Evolutionary conservation across 1,284 basidiomycete species (phyloP).

Genomic region (Heterobasidion irregulare): DNA sequence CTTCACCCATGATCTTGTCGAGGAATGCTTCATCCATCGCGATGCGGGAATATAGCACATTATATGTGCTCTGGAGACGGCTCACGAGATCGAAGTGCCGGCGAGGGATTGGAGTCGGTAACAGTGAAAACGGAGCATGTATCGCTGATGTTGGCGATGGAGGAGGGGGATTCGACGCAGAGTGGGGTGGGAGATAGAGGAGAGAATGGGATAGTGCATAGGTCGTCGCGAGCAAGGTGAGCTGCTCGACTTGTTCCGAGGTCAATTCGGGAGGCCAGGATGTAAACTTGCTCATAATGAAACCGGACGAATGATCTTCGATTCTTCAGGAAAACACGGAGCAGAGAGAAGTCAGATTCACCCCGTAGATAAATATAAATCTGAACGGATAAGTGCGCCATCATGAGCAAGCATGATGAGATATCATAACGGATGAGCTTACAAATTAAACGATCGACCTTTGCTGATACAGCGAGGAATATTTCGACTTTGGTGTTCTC

Average conservation of each 20-base stretch:
- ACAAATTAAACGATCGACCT: too few relatives aligned
- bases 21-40: conserved; percentile 79
- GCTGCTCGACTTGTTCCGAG: conserved; percentile 43
- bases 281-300: conserved; percentile 4
- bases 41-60: conserved; percentile 79
- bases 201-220: conserved; percentile 84
- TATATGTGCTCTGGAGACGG: conserved; percentile 72
- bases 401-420: too few relatives aligned
- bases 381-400: too few relatives aligned
- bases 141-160: conserved; percentile 63
- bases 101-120: conserved; percentile 85
- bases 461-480: too few relatives aligned
- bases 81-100: conserved; percentile 62
- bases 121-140: conserved; percentile 83
- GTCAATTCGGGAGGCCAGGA: conserved; percentile 73
- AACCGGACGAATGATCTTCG: too few relatives aligned
- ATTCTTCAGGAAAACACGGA: too few relatives aligned
- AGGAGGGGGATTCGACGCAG: conserved; percentile 30
- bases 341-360: too few relatives aligned
- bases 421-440: too few relatives aligned
- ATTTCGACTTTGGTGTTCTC: too few relatives aligned
- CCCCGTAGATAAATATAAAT: too few relatives aligned
- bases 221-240: conserved; percentile 67
- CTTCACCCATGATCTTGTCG: conserved; percentile 73
- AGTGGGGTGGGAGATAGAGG: conserved; percentile 61